These are phyloP conservation scores for Penicillium flavigenum DNA, from an alignment of 495 filamentous ascomycete genomes.

Conservation along the genomic window DNA sequence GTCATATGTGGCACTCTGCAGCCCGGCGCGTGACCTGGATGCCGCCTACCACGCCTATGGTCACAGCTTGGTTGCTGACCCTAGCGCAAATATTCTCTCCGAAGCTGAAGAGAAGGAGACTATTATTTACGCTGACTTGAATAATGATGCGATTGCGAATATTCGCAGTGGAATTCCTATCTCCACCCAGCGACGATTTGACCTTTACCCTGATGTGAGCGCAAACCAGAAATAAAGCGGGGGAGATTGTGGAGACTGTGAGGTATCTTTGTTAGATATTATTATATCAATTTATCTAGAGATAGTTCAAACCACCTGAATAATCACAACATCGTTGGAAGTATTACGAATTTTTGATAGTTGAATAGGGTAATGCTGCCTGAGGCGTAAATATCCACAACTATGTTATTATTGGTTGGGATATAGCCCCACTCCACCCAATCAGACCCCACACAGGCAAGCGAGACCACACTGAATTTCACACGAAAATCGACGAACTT, in stretches of 20 bases:
- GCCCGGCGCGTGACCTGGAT: slow-evolving; percentile 76
- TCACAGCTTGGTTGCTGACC: slow-evolving; percentile 83
- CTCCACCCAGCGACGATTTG: slow-evolving; percentile 81
- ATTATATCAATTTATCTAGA: neutral
- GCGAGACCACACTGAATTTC: slow-evolving; percentile 49
- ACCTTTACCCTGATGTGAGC: slow-evolving; percentile 92
- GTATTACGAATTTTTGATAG: neutral
- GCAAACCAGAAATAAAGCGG: slow-evolving; percentile 21
- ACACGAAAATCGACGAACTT: slow-evolving; percentile 37
- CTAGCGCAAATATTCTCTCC: slow-evolving; percentile 76
- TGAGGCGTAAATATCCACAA: neutral
- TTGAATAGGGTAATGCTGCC: neutral
- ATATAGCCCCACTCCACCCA: slow-evolving; percentile 16
- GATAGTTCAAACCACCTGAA: neutral
- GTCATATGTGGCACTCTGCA: slow-evolving; percentile 89
- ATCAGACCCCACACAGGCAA: slow-evolving; percentile 34
- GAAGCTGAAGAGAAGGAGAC: slow-evolving; percentile 74
- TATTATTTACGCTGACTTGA: slow-evolving; percentile 74
- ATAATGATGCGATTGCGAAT: slow-evolving; percentile 68
- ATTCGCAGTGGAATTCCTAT: slow-evolving; percentile 83
- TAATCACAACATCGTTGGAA: neutral
- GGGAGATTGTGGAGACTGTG: neutral
- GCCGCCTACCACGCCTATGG: slow-evolving; percentile 88
- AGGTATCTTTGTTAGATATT: neutral
- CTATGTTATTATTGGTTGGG: neutral